phyloP scores from a whole-genome alignment of 208 protist genomes.

The Blechomonas ayalai region DNA sequence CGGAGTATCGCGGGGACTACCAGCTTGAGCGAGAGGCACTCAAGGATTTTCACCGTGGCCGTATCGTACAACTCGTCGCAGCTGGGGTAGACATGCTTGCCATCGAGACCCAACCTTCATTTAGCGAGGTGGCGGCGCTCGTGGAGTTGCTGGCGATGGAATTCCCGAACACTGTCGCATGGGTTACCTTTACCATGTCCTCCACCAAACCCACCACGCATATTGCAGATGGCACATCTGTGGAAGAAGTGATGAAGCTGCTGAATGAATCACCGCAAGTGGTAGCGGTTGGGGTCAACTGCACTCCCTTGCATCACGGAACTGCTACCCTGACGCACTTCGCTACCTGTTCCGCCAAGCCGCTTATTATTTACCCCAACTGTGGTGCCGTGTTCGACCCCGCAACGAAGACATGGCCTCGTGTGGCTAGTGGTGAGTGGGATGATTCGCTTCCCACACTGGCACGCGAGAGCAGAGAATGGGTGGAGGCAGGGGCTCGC shows the following conservation, averaged over 20 bases:
- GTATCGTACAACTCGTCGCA: constrained; percentile 31
- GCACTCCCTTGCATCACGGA: constrained; percentile 26
- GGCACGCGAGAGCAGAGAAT: constrained; percentile 8
- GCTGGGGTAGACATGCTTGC: constrained; percentile 54
- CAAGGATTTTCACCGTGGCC: constrained; percentile 38
- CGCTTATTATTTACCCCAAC: constrained; percentile 60
- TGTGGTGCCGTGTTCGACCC: constrained; percentile 38
- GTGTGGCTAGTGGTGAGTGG: no score
- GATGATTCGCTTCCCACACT: no score
- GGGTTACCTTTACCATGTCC: constrained; percentile 50
- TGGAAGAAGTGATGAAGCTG: constrained; percentile 17
- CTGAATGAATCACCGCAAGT: constrained; percentile 23
- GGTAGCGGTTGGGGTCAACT: constrained; percentile 49
- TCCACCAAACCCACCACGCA: constrained; percentile 1
- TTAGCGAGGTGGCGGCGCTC: constrained; percentile 32
- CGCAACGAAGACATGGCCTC: constrained; percentile 19
- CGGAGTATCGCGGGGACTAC: constrained; percentile 61
- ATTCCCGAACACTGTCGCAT: constrained; percentile 20
- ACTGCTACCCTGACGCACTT: constrained; percentile 13
- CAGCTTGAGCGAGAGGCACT: constrained; percentile 14
- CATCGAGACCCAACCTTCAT: constrained; percentile 50
- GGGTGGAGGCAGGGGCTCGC: constrained; percentile 19
- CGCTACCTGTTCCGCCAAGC: constrained; percentile 23
- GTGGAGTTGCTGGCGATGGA: constrained; percentile 42
- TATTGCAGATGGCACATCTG: constrained; percentile 28